Percentiles rank a stretch among this genome's conserved stretches.
Conservation (phyloP, 768 basidiomycete genomes). For the Termitomyces sp. region DNA sequence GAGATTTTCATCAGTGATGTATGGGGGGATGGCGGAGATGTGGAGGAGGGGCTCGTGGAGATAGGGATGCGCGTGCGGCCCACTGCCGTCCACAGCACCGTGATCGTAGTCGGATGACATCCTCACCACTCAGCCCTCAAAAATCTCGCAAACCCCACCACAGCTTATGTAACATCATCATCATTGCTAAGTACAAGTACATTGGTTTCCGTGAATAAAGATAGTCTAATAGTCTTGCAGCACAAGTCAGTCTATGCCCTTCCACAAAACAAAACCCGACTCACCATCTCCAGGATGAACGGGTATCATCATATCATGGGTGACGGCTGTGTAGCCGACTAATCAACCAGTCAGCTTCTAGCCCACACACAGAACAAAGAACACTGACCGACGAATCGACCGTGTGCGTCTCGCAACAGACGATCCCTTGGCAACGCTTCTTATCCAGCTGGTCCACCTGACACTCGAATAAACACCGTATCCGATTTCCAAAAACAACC, state of each 20-base stretch:
- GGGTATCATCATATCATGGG: not conserved
- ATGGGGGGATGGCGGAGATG: slow-evolving; percentile 73
- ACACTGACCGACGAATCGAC: slow-evolving; percentile 8
- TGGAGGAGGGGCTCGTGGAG: slow-evolving; percentile 81
- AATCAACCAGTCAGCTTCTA: not conserved
- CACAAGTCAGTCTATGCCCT: no score
- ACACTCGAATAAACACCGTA: not conserved
- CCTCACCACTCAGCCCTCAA: no score
- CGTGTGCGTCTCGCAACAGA: slow-evolving; percentile 10
- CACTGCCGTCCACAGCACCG: slow-evolving; percentile 23
- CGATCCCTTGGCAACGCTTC: slow-evolving; percentile 6
- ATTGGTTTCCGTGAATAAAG: slow-evolving; percentile 9
- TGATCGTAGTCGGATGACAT: no score
- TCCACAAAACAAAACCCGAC: no score
- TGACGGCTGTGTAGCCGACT: slow-evolving; percentile 8
- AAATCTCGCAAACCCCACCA: no score
- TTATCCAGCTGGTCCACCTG: slow-evolving; percentile 8
- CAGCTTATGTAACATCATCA: not conserved
- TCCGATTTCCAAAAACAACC: not conserved
- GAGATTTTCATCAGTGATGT: slow-evolving; percentile 73
- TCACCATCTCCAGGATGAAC: slow-evolving; percentile 5
- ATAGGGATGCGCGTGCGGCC: slow-evolving; percentile 70
- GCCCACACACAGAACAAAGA: not conserved
- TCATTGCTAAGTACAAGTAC: slow-evolving; percentile 8
- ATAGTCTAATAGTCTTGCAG: no score